A percentile compares a stretch with the other conserved stretches of the same genome.
These are phyloP conservation scores for Penicillium sp. DNA, from an alignment of 2,329 filamentous ascomycete genomes.

Conservation along the genomic window DNA sequence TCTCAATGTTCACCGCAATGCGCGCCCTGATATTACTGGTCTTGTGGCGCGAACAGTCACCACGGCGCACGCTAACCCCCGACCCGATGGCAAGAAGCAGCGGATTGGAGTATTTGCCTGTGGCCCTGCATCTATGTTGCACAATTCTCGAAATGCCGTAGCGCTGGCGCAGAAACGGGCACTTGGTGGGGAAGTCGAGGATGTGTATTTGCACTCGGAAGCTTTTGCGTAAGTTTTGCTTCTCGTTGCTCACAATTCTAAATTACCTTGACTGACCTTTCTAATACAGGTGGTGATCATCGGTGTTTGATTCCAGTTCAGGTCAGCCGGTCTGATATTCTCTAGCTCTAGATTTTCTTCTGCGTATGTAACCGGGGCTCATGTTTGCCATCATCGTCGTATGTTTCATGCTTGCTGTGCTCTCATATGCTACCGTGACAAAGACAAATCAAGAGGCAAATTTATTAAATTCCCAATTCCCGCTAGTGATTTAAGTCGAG, in stretches of 20 bases:
- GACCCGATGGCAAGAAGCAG: slow-evolving; percentile 13
- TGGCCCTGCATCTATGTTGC: slow-evolving; percentile 51
- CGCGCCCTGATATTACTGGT: slow-evolving; percentile 40
- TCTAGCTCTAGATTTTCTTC: not conserved
- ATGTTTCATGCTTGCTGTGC: too few relatives aligned
- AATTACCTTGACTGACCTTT: not conserved
- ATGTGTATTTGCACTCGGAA: slow-evolving; percentile 51
- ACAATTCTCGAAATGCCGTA: slow-evolving; percentile 51
- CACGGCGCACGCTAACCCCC: slow-evolving; percentile 10
- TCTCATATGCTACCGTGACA: too few relatives aligned
- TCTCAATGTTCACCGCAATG: slow-evolving; percentile 23
- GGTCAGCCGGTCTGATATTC: slow-evolving; percentile 1
- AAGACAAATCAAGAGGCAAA: too few relatives aligned
- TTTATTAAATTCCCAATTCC: too few relatives aligned
- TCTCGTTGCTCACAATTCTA: not conserved
- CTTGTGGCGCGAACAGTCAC: slow-evolving; percentile 26
- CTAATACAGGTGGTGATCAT: not conserved
- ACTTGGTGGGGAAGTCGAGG: slow-evolving; percentile 35
- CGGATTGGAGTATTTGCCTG: slow-evolving; percentile 44
- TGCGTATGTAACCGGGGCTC: not conserved
- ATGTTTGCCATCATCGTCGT: too few relatives aligned
- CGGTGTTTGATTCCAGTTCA: not conserved
- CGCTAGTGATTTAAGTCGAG: too few relatives aligned
- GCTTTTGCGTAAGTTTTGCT: slow-evolving; percentile 47
- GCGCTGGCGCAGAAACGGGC: slow-evolving; percentile 44